Base-by-base conservation (phyloP, 2,329 filamentous ascomycete species). In the Fusarium keratoplasticum region DNA sequence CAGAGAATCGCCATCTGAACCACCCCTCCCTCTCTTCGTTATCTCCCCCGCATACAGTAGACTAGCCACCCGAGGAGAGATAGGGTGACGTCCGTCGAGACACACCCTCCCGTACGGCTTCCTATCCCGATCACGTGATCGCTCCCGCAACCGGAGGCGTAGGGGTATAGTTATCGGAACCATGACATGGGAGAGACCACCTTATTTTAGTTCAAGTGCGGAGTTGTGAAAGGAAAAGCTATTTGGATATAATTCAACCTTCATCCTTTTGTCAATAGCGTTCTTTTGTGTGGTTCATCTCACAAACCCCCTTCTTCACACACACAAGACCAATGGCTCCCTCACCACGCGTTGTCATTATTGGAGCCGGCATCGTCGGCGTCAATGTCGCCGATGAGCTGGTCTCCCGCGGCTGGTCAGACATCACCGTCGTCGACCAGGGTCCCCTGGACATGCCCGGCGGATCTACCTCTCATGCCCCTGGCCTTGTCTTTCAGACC, bases 401-500 rank as follows among this genome's bases (percentile, higher is more conserved):
- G 76, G 85, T 90, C 73, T 84, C 85, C 27, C 86, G 89, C 76
- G 90, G 90, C 83, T 92, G 90, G 89, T 86, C 79, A 63, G 81
- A 91, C 79, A 90, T 92, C 79, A 92, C 90, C 20, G 90, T 92
- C 59, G 82, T 92, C 71, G 90, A 92, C 72, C 90, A 92, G 79
- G 90, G 90, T 0, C 90, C 90, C 4, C 79, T 92, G 72, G 82
- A 84, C 67, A 88, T 92, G 86, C 90, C 90, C 0, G 90, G 90
- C 29, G 90, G 90, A 52, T 92, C 90, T 31, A 92, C 90, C 8
- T 92, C 90, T 8, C 90, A 92, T 72, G 90, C 90, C 6, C 90
- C 90, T 0, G 90, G 90, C 1, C 84, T 92, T 4, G 90, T 92
- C 0, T 92, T 91, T 75, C 90, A 92, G 77, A 91, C 89, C 9